Conservation (phyloP, 2,329 filamentous ascomycete genomes). For the Aquanectria penicillioides region DNA sequence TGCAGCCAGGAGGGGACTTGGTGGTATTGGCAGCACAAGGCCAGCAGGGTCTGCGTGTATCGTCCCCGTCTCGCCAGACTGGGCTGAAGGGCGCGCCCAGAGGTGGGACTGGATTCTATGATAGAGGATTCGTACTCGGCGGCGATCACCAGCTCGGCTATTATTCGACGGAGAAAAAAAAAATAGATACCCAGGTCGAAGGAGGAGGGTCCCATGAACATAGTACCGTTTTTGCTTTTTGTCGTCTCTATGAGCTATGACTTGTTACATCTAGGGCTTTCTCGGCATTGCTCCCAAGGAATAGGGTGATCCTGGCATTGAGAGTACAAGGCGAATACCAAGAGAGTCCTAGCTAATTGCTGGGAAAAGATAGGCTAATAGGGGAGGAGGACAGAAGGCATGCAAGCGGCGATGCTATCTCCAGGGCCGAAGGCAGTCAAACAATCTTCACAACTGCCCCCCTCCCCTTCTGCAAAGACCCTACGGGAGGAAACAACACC, state of each 20-base stretch:
- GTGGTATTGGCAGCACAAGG: constrained; percentile 4
- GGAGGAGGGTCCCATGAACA: too few relatives aligned
- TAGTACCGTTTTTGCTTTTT: constrained; percentile 12
- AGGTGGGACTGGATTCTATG: neutral
- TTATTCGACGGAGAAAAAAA: constrained; percentile 7
- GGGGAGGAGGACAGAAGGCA: constrained; percentile 18
- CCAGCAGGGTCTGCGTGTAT: neutral
- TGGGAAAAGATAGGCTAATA: constrained; percentile 12
- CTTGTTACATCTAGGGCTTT: constrained; percentile 1
- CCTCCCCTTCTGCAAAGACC: neutral
- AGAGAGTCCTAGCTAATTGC: constrained; percentile 8
- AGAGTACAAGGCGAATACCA: too few relatives aligned
- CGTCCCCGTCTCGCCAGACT: constrained; percentile 12
- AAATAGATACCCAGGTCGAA: too few relatives aligned
- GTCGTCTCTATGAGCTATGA: constrained; percentile 15
- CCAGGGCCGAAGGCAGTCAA: constrained; percentile 14
- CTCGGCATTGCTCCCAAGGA: constrained; percentile 6
- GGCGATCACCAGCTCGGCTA: constrained; percentile 21
- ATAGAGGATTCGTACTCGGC: constrained; percentile 5
- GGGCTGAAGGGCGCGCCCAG: constrained; percentile 22
- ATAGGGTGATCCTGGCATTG: too few relatives aligned
- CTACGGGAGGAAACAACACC: constrained; percentile 12
- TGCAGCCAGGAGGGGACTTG: too few relatives aligned
- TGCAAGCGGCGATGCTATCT: too few relatives aligned
- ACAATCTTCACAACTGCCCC: neutral